Evolutionary conservation across 1,284 basidiomycete genomes (phyloP).

Genomic region (Sanghuangporus weigelae): DNA sequence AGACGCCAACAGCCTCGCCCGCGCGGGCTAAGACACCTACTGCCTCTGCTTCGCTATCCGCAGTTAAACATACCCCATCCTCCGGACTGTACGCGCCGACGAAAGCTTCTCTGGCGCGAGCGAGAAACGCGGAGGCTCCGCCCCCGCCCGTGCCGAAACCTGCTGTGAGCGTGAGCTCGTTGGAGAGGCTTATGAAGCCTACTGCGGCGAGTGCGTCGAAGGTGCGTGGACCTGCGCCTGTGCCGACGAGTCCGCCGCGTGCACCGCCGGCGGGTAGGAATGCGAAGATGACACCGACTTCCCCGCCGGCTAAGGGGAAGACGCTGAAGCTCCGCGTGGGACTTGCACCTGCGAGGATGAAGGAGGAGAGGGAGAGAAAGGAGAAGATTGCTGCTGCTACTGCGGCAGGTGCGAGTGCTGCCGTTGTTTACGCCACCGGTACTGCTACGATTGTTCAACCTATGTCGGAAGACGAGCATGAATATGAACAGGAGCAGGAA

Average conservation of each 20-base stretch:
- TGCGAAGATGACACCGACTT: constrained; percentile 16
- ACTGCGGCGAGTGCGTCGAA: constrained; percentile 68
- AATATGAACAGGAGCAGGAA: neutral
- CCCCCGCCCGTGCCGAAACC: constrained; percentile 47
- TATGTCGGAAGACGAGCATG: neutral
- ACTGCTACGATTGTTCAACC: neutral
- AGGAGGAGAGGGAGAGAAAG: constrained; percentile 19
- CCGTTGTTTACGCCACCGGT: neutral
- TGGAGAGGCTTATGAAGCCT: constrained; percentile 67
- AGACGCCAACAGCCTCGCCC: constrained; percentile 31
- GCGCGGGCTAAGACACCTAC: constrained; percentile 25
- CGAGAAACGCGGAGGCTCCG: constrained; percentile 45
- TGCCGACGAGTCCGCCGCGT: constrained; percentile 23
- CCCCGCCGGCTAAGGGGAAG: constrained; percentile 19
- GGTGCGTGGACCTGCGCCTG: constrained; percentile 24
- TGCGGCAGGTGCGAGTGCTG: neutral
- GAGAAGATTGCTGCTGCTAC: neutral
- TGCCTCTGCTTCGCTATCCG: neutral
- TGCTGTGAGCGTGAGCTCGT: constrained; percentile 38
- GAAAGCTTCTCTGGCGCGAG: constrained; percentile 66
- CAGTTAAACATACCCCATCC: constrained; percentile 18
- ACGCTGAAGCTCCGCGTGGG: constrained; percentile 24
- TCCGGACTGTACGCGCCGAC: constrained; percentile 68
- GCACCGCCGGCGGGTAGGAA: constrained; percentile 21
- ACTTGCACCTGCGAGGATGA: constrained; percentile 16